Percentiles rank a stretch among this genome's conserved stretches.
Conservation (phyloP, 139 green algal genomes). For the Micractinium sp. region DNA sequence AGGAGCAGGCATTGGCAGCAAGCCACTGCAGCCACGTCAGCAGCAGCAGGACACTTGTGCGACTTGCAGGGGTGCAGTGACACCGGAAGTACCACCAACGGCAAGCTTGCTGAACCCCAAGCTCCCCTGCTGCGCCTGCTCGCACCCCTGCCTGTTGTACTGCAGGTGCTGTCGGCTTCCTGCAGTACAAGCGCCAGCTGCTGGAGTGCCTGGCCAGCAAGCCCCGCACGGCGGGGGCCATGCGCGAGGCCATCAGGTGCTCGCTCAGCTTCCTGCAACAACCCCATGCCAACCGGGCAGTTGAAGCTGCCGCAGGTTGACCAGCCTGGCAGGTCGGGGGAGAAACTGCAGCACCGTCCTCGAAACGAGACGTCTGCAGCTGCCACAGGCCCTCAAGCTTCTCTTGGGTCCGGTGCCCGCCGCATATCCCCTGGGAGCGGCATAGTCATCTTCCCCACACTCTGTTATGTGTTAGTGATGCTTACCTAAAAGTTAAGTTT, state of each 20-base stretch:
- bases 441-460: neutral
- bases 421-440: too few relatives aligned
- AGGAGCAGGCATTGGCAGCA: too few relatives aligned
- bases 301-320: neutral
- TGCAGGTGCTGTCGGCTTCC: neutral
- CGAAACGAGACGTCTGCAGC: neutral
- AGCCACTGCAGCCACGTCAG: too few relatives aligned
- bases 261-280: neutral
- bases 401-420: too few relatives aligned
- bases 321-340: neutral
- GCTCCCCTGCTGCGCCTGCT: neutral
- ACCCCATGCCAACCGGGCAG: neutral
- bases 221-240: too few relatives aligned
- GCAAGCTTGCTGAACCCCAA: neutral
- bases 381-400: neutral
- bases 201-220: neutral
- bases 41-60: too few relatives aligned
- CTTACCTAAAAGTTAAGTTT: neutral
- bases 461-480: neutral
- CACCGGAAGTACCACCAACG: neutral
- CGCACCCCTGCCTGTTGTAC: too few relatives aligned
- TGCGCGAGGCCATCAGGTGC: neutral
- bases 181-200: conserved; percentile 1
- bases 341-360: neutral
- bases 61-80: neutral